Evolutionary conservation across 2,329 filamentous ascomycete species (phyloP).

Genomic region (Penicillium sp.): DNA sequence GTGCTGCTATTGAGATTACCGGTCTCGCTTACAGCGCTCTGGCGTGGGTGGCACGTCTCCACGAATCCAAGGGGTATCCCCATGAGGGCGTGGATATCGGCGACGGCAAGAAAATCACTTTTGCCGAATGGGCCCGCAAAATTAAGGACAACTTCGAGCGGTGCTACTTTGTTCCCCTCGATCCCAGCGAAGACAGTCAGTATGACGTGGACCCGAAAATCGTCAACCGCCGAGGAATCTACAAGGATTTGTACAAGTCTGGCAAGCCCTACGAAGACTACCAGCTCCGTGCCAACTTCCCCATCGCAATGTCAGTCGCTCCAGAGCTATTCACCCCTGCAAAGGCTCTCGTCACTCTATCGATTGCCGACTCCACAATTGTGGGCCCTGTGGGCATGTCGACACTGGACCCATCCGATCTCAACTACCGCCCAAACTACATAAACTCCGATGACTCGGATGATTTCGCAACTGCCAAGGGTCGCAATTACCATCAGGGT

Average conservation of each 20-base stretch:
- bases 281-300: constrained; percentile 89
- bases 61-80: constrained; percentile 67
- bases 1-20: constrained; percentile 91
- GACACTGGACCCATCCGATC: constrained; percentile 85
- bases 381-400: constrained; percentile 92
- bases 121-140: constrained; percentile 73
- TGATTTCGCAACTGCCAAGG: constrained; percentile 89
- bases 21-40: constrained; percentile 89
- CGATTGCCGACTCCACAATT: constrained; percentile 74
- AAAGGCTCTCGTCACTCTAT: constrained; percentile 77
- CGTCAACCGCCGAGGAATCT: constrained; percentile 89
- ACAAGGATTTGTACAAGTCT: constrained; percentile 94
- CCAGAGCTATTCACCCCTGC: constrained; percentile 78
- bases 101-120: constrained; percentile 64
- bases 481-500: constrained; percentile 95
- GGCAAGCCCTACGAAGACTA: constrained; percentile 98
- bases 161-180: constrained; percentile 80
- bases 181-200: constrained; percentile 66
- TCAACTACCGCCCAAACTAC: constrained; percentile 94
- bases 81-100: constrained; percentile 70
- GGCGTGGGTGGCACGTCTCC: constrained; percentile 71
- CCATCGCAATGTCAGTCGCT: constrained; percentile 92
- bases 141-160: constrained; percentile 87
- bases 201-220: constrained; percentile 79
- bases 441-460: constrained; percentile 89